Conservation (phyloP, 495 filamentous ascomycete species). For the Pseudoneurospora amorphoporcata region DNA sequence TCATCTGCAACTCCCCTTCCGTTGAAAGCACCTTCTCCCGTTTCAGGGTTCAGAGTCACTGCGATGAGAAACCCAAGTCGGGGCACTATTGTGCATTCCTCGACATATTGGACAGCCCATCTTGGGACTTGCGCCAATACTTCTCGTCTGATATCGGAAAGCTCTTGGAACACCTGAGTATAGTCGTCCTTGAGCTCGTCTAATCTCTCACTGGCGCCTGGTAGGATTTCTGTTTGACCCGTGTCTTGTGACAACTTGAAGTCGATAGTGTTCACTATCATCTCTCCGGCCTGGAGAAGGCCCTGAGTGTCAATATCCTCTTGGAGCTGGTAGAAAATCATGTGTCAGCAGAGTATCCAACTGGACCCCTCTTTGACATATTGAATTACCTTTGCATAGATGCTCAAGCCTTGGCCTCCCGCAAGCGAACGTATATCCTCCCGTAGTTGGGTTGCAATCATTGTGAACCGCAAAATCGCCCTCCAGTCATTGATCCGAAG, state of each 20-base stretch:
- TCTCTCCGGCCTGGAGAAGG: conserved; percentile 55
- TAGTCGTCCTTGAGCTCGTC: conserved; percentile 71
- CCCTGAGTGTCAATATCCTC: conserved; percentile 35
- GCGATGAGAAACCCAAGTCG: conserved; percentile 85
- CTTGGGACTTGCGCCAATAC: conserved; percentile 54
- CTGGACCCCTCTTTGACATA: not conserved
- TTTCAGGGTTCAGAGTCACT: conserved; percentile 52
- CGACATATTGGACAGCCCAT: conserved; percentile 42
- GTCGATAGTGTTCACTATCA: conserved; percentile 69
- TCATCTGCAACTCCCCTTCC: conserved; percentile 46
- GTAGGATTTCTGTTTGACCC: conserved; percentile 60
- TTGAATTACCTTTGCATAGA: conserved; percentile 47
- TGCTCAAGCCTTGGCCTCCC: conserved; percentile 41
- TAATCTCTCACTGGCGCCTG: conserved; percentile 63
- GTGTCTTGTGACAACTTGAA: conserved; percentile 69
- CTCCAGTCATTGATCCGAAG: conserved; percentile 65
- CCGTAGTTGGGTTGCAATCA: conserved; percentile 55
- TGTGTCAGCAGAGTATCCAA: not conserved
- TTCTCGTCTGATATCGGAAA: conserved; percentile 53
- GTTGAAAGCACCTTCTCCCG: conserved; percentile 54
- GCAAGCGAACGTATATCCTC: conserved; percentile 53
- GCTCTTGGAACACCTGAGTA: conserved; percentile 61
- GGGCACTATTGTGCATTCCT: conserved; percentile 71
- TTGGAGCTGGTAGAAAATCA: conserved; percentile 19
- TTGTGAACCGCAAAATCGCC: conserved; percentile 41